phyloP scores from a whole-genome alignment of 2,329 filamentous ascomycete species.

The Colletotrichum neosansevieriae region DNA sequence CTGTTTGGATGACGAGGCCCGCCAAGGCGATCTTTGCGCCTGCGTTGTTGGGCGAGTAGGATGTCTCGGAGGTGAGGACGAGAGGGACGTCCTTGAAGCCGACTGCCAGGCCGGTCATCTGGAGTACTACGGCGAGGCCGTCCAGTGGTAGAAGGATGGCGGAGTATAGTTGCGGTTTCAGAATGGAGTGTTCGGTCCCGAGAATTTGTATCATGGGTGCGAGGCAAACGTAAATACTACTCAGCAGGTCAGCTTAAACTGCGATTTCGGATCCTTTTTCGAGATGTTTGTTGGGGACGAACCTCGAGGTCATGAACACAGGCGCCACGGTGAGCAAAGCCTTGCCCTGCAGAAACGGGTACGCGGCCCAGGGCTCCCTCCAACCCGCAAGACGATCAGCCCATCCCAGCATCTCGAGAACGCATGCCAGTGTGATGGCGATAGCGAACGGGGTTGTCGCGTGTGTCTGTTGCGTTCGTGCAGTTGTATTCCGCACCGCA shows the following conservation, averaged over 20 bases:
- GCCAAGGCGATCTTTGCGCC: slow-evolving; percentile 44
- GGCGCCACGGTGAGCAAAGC: slow-evolving; percentile 46
- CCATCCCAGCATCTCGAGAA: slow-evolving; percentile 45
- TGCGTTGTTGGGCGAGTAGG: slow-evolving; percentile 34
- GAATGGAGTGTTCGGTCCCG: slow-evolving; percentile 47
- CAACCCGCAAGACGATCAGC: slow-evolving; percentile 42
- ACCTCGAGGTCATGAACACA: slow-evolving; percentile 46
- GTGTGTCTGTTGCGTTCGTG: slow-evolving; percentile 1
- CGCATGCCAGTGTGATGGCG: slow-evolving; percentile 43
- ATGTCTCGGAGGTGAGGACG: slow-evolving; percentile 1
- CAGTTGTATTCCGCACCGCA: slow-evolving; percentile 16
- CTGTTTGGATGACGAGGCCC: slow-evolving; percentile 45
- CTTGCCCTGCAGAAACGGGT: slow-evolving; percentile 43
- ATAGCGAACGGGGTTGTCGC: slow-evolving; percentile 39
- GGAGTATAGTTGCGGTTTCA: slow-evolving; percentile 43
- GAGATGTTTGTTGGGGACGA: too few relatives aligned
- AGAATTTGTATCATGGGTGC: slow-evolving; percentile 44
- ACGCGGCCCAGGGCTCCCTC: slow-evolving; percentile 44
- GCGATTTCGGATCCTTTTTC: too few relatives aligned
- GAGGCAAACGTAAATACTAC: slow-evolving; percentile 47
- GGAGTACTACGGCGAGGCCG: slow-evolving; percentile 44
- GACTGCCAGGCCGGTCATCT: slow-evolving; percentile 46
- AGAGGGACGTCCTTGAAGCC: slow-evolving; percentile 43
- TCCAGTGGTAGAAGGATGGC: slow-evolving; percentile 46
- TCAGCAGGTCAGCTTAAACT: too few relatives aligned